Evolutionary conservation across 1,284 basidiomycete species (phyloP), one percentile per base, ranked within the genome.

Genomic region (Gymnopus androsaceus): DNA sequence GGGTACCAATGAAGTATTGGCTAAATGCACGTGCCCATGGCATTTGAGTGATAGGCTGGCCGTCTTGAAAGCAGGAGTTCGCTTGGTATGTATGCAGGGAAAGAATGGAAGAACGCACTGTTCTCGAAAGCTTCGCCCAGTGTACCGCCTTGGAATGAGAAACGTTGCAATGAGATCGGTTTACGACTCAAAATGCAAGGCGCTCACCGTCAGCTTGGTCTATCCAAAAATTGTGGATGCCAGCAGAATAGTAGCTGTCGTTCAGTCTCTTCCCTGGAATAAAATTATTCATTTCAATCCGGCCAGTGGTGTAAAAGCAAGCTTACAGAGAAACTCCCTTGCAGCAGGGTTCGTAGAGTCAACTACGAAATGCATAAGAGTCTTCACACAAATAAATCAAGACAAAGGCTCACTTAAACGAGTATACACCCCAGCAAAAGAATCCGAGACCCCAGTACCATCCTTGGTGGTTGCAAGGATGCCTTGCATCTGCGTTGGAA

Each of bases 161-260:
- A 36, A 17, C 30, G 12, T 36, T 14, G 19, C 23, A 17, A 23
- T 7, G 21, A n/a, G n/a, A n/a, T n/a, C 52, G 21, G 46, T 56
- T 33, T 47, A 41, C 51, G 23, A 30, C 36, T n/a, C 4, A 45
- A 15, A 8, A 9, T n/a, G 15, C 17, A 48, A 17, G 21, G n/a
- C 11, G 33, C 62, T 37, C 54, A 69, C 70, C 72, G 53, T 75
- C 74, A 11, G 71, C 74, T 63, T 75, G 73, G 55, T 76, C 74
- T 40, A 75, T 76, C 74, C 74, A 76, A 55, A 75, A 75, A 60
- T 75, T 75, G 54, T 72, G 71, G 28, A 76, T 75, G 1, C 73
- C 74, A 51, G 68, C 73, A 6, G 74, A 76, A 61, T 73, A 75
- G 40, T 76, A 76, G 54, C 72, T 75, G 30, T 75, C 69, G 51